Evolutionary conservation across 495 filamentous ascomycete genomes (phyloP).

Genomic region (Cercophora scortea): DNA sequence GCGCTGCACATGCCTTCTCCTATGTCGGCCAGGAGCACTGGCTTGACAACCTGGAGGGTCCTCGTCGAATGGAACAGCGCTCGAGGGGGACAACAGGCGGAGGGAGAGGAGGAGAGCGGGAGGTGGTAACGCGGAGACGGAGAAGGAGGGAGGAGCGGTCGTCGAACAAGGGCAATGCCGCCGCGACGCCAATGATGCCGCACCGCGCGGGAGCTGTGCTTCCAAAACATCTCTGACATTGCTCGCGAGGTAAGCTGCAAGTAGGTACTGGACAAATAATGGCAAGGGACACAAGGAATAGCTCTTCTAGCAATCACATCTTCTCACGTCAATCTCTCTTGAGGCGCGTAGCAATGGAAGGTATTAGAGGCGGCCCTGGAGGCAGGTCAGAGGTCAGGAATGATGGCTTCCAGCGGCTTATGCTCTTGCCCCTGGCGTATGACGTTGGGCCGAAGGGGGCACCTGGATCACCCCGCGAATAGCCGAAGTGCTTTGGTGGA

Average conservation of each 20-base stretch:
- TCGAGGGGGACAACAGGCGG: conserved; percentile 18
- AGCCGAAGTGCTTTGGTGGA: conserved; percentile 16
- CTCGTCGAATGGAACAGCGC: conserved; percentile 53
- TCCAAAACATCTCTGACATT: conserved; percentile 34
- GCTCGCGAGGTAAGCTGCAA: not conserved
- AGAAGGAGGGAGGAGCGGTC: not conserved
- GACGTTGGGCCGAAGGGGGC: conserved; percentile 21
- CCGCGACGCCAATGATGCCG: conserved; percentile 32
- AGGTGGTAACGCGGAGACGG: no score
- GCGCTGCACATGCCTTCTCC: conserved; percentile 65
- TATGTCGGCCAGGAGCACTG: conserved; percentile 90
- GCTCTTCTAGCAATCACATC: conserved; percentile 5
- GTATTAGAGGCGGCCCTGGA: not conserved
- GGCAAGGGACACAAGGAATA: no score
- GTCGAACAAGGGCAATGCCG: not conserved
- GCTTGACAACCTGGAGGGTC: conserved; percentile 58
- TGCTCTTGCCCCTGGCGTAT: conserved; percentile 3
- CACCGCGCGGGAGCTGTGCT: conserved; percentile 32
- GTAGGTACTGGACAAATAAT: not conserved
- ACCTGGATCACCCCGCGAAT: conserved; percentile 20
- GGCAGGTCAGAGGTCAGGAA: not conserved
- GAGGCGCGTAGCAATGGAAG: not conserved
- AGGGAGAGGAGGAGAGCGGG: no score
- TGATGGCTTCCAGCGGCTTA: conserved; percentile 27
- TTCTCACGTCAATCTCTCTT: conserved; percentile 8